Evolutionary conservation across 176 grass and related monocot species (phyloP).

Genomic region (Zoysia pacifica): DNA sequence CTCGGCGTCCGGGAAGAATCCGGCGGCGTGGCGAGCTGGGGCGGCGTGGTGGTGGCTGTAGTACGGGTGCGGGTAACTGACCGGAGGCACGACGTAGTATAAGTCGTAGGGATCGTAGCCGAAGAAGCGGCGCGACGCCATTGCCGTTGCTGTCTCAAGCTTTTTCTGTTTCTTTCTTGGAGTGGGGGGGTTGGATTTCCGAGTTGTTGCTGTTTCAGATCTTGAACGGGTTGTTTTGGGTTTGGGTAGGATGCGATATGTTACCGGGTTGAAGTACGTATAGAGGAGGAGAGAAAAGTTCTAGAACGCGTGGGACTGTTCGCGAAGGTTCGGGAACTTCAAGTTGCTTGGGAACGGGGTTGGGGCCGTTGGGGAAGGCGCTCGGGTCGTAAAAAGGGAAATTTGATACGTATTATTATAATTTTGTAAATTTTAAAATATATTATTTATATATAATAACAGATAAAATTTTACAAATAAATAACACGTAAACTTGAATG

Average conservation of each 20-base stretch:
- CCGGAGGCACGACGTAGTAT: slow-evolving; percentile 29
- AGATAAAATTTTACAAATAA: no score
- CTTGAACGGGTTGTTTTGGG: background rate
- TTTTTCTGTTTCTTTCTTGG: background rate
- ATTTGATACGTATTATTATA: no score
- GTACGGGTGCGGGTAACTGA: background rate
- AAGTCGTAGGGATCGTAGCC: slow-evolving; percentile 37
- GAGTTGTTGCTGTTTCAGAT: background rate
- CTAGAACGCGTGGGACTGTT: background rate
- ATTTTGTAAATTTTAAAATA: no score
- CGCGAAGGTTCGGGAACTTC: slow-evolving; percentile 18
- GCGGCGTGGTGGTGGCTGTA: background rate
- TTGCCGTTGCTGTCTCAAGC: background rate
- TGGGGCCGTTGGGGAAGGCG: no score
- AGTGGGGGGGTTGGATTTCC: no score
- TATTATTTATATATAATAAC: no score
- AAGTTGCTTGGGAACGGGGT: background rate
- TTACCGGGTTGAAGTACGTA: background rate
- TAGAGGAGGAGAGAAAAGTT: background rate
- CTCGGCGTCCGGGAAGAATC: slow-evolving; percentile 11
- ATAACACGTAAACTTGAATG: no score
- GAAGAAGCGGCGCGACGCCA: slow-evolving; percentile 42
- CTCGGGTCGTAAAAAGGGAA: no score
- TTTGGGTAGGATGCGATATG: background rate
- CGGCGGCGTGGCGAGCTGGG: background rate